These are phyloP conservation scores for Backusella parvicylindrica DNA, from an alignment of 192 early-diverging fungal genomes.

Conservation along the genomic window DNA sequence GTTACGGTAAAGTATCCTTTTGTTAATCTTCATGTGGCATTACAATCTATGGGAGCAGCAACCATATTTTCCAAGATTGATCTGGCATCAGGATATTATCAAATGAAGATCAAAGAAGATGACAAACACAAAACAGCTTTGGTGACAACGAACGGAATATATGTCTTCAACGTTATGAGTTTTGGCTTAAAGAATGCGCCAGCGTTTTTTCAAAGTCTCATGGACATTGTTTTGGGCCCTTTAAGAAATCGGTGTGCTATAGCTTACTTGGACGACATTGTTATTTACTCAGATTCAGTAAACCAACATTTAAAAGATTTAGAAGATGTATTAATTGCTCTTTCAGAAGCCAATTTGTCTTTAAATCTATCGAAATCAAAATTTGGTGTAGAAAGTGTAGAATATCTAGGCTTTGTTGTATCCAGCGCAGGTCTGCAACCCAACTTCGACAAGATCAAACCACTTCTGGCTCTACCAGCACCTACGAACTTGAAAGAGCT, in stretches of 20 bases:
- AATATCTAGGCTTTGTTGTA: background rate
- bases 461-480: background rate
- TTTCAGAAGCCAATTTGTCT: background rate
- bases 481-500: background rate
- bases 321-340: no score
- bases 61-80: conserved; percentile 24
- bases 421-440: background rate
- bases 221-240: conserved; percentile 35
- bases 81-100: conserved; percentile 17
- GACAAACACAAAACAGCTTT: conserved; percentile 9
- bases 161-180: conserved; percentile 29
- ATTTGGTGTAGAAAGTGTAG: background rate
- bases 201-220: conserved; percentile 32
- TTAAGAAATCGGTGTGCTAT: conserved; percentile 11
- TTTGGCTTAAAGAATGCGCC: conserved; percentile 31
- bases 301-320: no score
- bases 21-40: conserved; percentile 28
- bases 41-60: conserved; percentile 12
- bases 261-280: conserved; percentile 47
- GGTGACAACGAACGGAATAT: background rate
- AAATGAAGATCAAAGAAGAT: background rate
- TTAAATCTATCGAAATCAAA: background rate
- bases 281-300: conserved; percentile 33
- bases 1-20: conserved; percentile 35
- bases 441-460: background rate